phyloP scores from a whole-genome alignment of 2,329 filamentous ascomycete species.

The Neofusicoccum sp. region DNA sequence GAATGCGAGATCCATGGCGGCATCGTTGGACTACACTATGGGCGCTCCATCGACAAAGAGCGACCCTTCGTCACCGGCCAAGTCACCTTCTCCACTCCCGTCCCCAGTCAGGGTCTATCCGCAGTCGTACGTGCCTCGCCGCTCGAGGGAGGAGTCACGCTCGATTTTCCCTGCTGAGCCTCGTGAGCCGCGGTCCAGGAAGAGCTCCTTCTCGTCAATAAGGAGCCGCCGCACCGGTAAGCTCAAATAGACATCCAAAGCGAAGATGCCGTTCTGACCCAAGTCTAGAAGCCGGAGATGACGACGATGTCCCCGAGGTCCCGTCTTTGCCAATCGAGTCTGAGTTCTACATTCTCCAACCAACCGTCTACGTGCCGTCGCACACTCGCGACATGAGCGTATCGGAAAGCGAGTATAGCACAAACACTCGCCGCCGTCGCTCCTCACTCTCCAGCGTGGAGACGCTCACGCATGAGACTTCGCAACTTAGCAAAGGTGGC shows the following conservation, averaged over 20 bases:
- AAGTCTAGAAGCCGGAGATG: not conserved
- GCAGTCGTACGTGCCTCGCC: slow-evolving; percentile 1
- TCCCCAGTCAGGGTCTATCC: slow-evolving; percentile 3
- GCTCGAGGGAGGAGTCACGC: slow-evolving; percentile 3
- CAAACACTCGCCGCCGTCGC: not conserved
- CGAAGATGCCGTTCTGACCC: not conserved
- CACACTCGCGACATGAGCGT: not conserved
- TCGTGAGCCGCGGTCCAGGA: not conserved
- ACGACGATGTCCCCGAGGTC: not conserved
- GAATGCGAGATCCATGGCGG: slow-evolving; percentile 11
- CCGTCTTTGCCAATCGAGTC: not conserved
- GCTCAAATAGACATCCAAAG: not conserved
- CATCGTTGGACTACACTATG: slow-evolving; percentile 13
- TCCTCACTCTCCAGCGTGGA: not conserved
- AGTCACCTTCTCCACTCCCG: not conserved
- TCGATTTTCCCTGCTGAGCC: slow-evolving; percentile 5
- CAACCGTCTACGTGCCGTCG: slow-evolving; percentile 1
- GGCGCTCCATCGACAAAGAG: not conserved
- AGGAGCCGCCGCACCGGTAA: slow-evolving; percentile 8
- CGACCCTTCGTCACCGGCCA: not conserved
- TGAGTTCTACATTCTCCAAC: slow-evolving; percentile 3
- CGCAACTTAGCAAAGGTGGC: not conserved
- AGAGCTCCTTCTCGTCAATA: slow-evolving; percentile 4
- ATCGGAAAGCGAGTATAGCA: slow-evolving; percentile 12
- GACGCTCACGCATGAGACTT: slow-evolving; percentile 3